Evolutionary conservation across 2,329 filamentous ascomycete genomes (phyloP), one percentile per base, ranked within the genome.

Genomic region (Pseudofabraea citricarpa): DNA sequence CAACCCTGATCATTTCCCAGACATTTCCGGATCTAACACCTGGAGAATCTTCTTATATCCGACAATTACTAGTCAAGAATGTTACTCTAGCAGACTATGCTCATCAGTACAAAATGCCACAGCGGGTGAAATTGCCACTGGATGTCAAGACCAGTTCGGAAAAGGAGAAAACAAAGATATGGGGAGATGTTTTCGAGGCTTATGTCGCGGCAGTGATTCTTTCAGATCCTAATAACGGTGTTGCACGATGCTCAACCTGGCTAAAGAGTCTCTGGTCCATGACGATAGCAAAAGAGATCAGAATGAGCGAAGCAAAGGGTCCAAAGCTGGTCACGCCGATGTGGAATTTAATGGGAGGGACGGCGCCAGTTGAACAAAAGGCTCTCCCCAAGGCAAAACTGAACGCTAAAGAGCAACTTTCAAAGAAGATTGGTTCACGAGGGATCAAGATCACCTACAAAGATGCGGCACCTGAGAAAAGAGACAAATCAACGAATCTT

Each of bases 161-260:
- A 59, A 82, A 75, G 60, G 75, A 74, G 32, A 72, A 77, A 47
- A 75, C 70, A 12, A 96, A 96, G 63, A 80, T 89, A 8, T 73
- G 86, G 44, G 90, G 84, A 7, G 91, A 97, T 59, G 75, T 96
- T 15, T 94, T 96, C 56, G 91, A 97, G 62, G 86, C 91, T 0
- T 96, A 94, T 55, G 79, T 95, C 13, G 90, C 86, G 7, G 90
- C 85, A 3, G 66, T 90, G 5, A 75, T 95, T 24, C 67, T 88
- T 2, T 81, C 83, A 1, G 77, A 89, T 54, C 72, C 79, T 0
- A 64, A 68, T 3, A 61, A 78, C 36, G 90, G 90, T 1, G 75
- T 85, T 36, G 50, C 63, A 6, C 72, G 71, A 2, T 82, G 77
- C 2, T 74, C 83, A 40, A 61, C 72, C 12, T 97, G 90, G 89